phyloP scores from a whole-genome alignment of 768 basidiomycete species.

The Wakefieldia striispora region DNA sequence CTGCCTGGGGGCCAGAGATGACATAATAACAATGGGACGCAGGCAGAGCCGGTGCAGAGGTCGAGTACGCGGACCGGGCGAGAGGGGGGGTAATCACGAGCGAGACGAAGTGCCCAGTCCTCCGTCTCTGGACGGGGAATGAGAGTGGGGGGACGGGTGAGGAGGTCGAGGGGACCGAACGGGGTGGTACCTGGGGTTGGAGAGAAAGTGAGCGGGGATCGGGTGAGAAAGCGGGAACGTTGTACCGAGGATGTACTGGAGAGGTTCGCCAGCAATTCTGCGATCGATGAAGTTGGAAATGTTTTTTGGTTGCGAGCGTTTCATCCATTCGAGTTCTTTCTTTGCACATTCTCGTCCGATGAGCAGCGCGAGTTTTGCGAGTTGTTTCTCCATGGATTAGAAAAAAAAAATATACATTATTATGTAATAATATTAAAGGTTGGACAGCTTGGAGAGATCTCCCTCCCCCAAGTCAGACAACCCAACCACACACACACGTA shows the following conservation, averaged over 20 bases:
- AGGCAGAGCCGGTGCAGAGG: constrained; percentile 91
- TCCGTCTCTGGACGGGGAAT: constrained; percentile 97
- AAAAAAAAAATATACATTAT: constrained; percentile 2
- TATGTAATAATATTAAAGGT: constrained; percentile 15
- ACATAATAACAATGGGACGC: constrained; percentile 85
- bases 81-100: constrained; percentile 36
- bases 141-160: constrained; percentile 73
- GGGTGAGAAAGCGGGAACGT: constrained; percentile 5
- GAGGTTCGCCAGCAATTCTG: constrained; percentile 67
- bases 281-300: constrained; percentile 51
- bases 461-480: constrained; percentile 8
- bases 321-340: constrained; percentile 53
- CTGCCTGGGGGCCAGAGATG: constrained; percentile 57
- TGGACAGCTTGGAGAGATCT: too few relatives aligned
- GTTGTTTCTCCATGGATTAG: constrained; percentile 13
- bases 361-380: constrained; percentile 29
- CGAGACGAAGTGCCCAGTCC: constrained; percentile 67
- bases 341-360: constrained; percentile 37
- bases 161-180: constrained; percentile 80
- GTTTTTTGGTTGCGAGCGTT: constrained; percentile 18
- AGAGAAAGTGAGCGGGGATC: neutral
- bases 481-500: neutral
- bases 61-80: constrained; percentile 60
- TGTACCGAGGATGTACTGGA: constrained; percentile 88
- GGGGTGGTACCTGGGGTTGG: constrained; percentile 83